These are phyloP conservation scores for Suillus spraguei DNA, from an alignment of 768 basidiomycete genomes.

Conservation along the genomic window DNA sequence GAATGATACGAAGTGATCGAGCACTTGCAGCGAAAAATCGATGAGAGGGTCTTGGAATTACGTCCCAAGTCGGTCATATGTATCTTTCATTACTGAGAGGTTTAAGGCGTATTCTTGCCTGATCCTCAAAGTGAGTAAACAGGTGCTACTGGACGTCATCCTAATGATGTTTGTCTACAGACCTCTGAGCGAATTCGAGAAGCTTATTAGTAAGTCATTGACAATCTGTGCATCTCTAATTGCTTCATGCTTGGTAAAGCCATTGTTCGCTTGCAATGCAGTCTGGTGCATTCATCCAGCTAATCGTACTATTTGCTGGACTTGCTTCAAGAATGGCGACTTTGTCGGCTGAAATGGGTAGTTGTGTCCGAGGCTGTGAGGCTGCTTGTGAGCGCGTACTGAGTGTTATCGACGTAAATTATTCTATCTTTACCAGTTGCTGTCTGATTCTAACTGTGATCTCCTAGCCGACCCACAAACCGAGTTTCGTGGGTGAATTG, in stretches of 20 bases:
- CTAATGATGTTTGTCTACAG: slow-evolving; percentile 32
- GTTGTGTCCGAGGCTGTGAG: slow-evolving; percentile 35
- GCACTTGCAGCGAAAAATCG: slow-evolving; percentile 44
- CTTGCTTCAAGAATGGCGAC: slow-evolving; percentile 59
- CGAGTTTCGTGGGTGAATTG: neutral
- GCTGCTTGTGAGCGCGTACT: slow-evolving; percentile 32
- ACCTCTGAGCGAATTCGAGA: slow-evolving; percentile 45
- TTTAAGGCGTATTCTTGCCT: slow-evolving; percentile 40
- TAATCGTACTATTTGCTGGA: slow-evolving; percentile 63
- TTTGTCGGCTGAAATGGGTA: slow-evolving; percentile 46
- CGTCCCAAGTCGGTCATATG: slow-evolving; percentile 43
- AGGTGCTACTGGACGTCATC: neutral
- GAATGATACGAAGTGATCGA: neutral
- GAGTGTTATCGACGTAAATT: slow-evolving; percentile 35
- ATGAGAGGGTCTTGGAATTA: slow-evolving; percentile 68
- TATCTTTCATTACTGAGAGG: slow-evolving; percentile 39
- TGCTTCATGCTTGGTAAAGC: slow-evolving; percentile 36
- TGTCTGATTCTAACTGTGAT: slow-evolving; percentile 12
- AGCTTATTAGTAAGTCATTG: slow-evolving; percentile 54
- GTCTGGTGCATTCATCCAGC: slow-evolving; percentile 71
- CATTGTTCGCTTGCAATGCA: slow-evolving; percentile 66
- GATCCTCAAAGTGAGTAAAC: slow-evolving; percentile 47
- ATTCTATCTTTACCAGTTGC: neutral
- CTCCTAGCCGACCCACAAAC: slow-evolving; percentile 20
- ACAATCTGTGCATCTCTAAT: neutral